These are phyloP conservation scores for Trichoderma sp. DNA, from an alignment of 2,329 filamentous ascomycete species.

Conservation along the genomic window DNA sequence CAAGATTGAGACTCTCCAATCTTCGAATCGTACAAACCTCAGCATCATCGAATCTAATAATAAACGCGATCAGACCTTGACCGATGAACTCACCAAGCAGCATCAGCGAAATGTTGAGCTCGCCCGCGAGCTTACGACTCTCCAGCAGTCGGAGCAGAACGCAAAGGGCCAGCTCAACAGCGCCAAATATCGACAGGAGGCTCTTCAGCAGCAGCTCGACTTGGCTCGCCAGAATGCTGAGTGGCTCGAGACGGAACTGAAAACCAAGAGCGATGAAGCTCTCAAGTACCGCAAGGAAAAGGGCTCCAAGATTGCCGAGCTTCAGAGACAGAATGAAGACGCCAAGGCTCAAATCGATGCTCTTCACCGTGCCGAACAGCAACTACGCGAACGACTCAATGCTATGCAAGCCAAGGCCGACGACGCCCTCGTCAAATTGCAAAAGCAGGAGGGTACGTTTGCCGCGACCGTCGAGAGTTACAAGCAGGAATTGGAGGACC, in stretches of 20 bases:
- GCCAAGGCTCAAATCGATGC: conserved; percentile 75
- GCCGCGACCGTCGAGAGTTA: conserved; percentile 84
- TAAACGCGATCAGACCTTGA: conserved; percentile 80
- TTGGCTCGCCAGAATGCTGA: conserved; percentile 87
- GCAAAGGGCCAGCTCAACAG: conserved; percentile 79
- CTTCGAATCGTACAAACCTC: conserved; percentile 88
- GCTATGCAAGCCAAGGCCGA: conserved; percentile 86
- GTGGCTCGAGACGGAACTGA: conserved; percentile 89
- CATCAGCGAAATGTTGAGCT: conserved; percentile 87
- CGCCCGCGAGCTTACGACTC: conserved; percentile 75
- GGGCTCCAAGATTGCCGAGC: conserved; percentile 81
- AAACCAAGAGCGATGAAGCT: conserved; percentile 84
- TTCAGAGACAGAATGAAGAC: conserved; percentile 89
- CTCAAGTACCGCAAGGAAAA: conserved; percentile 95
- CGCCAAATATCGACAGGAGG: conserved; percentile 88
- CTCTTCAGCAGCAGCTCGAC: conserved; percentile 86
- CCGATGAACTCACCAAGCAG: conserved; percentile 83
- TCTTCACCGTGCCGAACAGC: conserved; percentile 76
- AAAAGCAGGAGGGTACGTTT: conserved; percentile 82
- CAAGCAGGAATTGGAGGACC: conserved; percentile 81
- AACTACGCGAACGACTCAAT: conserved; percentile 78
- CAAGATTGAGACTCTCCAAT: conserved; percentile 84
- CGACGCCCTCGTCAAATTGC: conserved; percentile 77
- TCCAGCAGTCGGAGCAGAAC: conserved; percentile 83
- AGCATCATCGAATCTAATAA: conserved; percentile 89